A percentile compares a stretch with the other conserved stretches of the same genome.
phyloP scores from a whole-genome alignment of 768 basidiomycete genomes.

The Cyclocybe cylindracea region DNA sequence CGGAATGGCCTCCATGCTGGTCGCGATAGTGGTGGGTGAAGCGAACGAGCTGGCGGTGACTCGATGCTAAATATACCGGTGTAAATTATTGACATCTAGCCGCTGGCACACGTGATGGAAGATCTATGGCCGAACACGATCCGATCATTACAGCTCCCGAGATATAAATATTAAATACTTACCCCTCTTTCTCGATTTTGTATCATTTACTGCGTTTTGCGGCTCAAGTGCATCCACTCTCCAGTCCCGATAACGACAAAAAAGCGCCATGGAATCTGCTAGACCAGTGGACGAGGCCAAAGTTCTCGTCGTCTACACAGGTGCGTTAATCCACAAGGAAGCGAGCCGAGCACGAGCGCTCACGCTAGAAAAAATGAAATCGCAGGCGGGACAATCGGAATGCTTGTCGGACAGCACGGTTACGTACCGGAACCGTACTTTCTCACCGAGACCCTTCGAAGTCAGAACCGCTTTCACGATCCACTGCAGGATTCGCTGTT shows the following conservation, averaged over 20 bases:
- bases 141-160: slow-evolving; percentile 1
- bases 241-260: not conserved
- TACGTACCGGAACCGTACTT: slow-evolving; percentile 89
- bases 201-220: not conserved
- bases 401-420: slow-evolving; percentile 76
- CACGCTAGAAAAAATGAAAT: not conserved
- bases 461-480: slow-evolving; percentile 90
- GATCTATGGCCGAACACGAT: not conserved
- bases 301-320: slow-evolving; percentile 89
- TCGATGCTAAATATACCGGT: slow-evolving; percentile 8
- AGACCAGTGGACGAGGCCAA: slow-evolving; percentile 65
- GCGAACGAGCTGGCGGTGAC: slow-evolving; percentile 12
- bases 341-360: not conserved
- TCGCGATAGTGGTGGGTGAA: slow-evolving; percentile 8
- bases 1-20: slow-evolving; percentile 68
- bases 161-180: no score
- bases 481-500: slow-evolving; percentile 86
- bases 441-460: slow-evolving; percentile 78
- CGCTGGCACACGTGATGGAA: slow-evolving; percentile 24
- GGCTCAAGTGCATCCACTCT: not conserved
- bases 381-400: slow-evolving; percentile 81
- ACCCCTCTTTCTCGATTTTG: no score
- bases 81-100: slow-evolving; percentile 20
- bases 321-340: slow-evolving; percentile 19
- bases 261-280: slow-evolving; percentile 46